Evolutionary conservation across 1,139 yeast species (phyloP).

Genomic region (Debaryomyces sp.): DNA sequence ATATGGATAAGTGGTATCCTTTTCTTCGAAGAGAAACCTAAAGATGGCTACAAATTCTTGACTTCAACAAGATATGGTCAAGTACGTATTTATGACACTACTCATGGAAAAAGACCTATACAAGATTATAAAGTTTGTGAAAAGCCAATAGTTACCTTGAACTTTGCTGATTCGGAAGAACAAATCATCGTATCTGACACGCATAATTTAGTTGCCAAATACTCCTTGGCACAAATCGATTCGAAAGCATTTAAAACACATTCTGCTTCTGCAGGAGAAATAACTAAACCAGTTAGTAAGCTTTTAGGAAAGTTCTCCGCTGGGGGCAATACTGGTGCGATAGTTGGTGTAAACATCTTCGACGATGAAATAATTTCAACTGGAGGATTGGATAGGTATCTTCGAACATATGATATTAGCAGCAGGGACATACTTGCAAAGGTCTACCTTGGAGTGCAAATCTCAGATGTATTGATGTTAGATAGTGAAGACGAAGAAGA

Average conservation of each 20-base stretch:
- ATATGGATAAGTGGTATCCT: conserved; percentile 59
- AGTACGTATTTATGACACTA: conserved; percentile 61
- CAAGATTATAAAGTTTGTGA: conserved; percentile 50
- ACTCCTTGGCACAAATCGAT: conserved; percentile 45
- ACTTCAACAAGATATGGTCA: conserved; percentile 75
- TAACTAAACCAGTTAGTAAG: conserved; percentile 40
- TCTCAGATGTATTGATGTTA: conserved; percentile 58
- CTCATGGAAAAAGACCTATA: conserved; percentile 61
- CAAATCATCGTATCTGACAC: conserved; percentile 60
- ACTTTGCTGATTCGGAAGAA: conserved; percentile 33
- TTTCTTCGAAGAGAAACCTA: conserved; percentile 40
- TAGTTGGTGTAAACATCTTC: conserved; percentile 31
- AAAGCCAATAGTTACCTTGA: conserved; percentile 47
- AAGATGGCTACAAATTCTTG: conserved; percentile 47
- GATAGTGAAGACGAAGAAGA: conserved; percentile 45
- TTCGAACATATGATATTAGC: conserved; percentile 69
- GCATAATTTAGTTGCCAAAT: conserved; percentile 56
- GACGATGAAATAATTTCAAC: conserved; percentile 43
- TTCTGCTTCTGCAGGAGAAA: conserved; percentile 49
- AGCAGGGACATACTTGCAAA: conserved; percentile 66
- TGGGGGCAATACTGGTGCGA: conserved; percentile 52
- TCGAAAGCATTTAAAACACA: conserved; percentile 38
- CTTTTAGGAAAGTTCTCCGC: conserved; percentile 44
- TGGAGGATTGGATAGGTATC: conserved; percentile 87
- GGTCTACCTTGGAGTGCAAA: conserved; percentile 74